Evolutionary conservation across 495 filamentous ascomycete species (phyloP).

Genomic region (Xylaria flabelliformis): DNA sequence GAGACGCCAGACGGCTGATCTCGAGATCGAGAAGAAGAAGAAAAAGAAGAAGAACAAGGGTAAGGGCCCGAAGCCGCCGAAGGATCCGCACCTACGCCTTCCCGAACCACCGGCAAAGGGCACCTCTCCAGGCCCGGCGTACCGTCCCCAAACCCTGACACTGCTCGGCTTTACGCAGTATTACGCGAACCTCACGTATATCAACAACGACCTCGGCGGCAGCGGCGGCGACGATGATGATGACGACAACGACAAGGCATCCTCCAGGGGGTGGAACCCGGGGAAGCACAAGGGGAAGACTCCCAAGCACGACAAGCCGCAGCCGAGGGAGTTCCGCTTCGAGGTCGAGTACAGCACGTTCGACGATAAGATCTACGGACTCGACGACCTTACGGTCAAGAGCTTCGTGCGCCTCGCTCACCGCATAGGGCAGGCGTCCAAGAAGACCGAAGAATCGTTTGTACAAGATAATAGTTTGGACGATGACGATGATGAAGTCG

Average conservation of each 20-base stretch:
- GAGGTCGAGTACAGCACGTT: conserved; percentile 87
- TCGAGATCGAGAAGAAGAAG: conserved; percentile 37
- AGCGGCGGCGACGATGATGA: not conserved
- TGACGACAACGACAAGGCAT: conserved; percentile 28
- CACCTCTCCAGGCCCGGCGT: conserved; percentile 84
- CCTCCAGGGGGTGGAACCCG: conserved; percentile 49
- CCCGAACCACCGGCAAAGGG: conserved; percentile 76
- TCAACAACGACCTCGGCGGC: conserved; percentile 69
- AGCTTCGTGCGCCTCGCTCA: conserved; percentile 80
- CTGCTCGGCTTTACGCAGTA: conserved; percentile 85
- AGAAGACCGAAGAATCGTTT: conserved; percentile 32
- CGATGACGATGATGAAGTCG: conserved; percentile 2
- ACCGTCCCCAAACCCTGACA: conserved; percentile 83
- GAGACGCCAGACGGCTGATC: conserved; percentile 31
- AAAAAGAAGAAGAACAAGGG: conserved; percentile 62
- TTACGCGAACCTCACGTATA: conserved; percentile 86
- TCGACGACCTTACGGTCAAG: conserved; percentile 85
- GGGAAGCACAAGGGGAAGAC: conserved; percentile 66
- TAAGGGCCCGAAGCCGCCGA: conserved; percentile 59
- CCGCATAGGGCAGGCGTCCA: conserved; percentile 66
- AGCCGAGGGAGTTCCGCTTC: conserved; percentile 71
- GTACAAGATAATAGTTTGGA: conserved; percentile 22
- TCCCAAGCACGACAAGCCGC: conserved; percentile 52
- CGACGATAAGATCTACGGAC: conserved; percentile 72
- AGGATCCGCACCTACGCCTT: conserved; percentile 66